Percentiles rank a stretch among this genome's conserved stretches.
Conservation (phyloP, 1,284 basidiomycete species). For the Heterobasidion parviporum region DNA sequence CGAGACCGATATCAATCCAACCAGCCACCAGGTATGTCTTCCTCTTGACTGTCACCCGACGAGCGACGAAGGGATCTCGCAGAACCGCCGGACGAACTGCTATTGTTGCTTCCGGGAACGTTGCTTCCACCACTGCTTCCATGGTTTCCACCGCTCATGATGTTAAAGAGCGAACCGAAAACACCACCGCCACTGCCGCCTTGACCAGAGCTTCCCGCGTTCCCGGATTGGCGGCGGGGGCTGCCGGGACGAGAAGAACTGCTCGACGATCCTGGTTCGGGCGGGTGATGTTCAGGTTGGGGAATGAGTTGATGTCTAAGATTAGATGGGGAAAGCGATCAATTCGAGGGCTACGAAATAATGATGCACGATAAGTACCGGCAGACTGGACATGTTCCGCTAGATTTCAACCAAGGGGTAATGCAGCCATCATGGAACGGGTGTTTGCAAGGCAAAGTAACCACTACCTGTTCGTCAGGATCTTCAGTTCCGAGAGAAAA, state of each 20-base stretch:
- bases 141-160: slow-evolving; percentile 4
- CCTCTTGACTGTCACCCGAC: background rate
- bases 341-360: background rate
- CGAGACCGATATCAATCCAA: slow-evolving; percentile 1
- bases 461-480: slow-evolving; percentile 58
- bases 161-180: slow-evolving; percentile 7
- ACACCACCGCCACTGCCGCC: slow-evolving; percentile 3
- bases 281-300: slow-evolving; percentile 5
- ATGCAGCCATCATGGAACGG: slow-evolving; percentile 79
- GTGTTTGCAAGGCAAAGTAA: slow-evolving; percentile 73
- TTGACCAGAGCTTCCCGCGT: background rate
- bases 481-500: slow-evolving; percentile 61
- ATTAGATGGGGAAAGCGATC: background rate
- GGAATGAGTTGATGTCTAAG: slow-evolving; percentile 4
- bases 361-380: slow-evolving; percentile 31
- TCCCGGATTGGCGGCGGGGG: background rate
- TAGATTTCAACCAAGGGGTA: slow-evolving; percentile 74
- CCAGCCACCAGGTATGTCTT: slow-evolving; percentile 9
- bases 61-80: background rate
- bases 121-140: slow-evolving; percentile 1
- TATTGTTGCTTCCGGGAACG: background rate
- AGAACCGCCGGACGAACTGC: background rate
- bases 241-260: background rate
- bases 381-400: slow-evolving; percentile 82
- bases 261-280: slow-evolving; percentile 3